Evolutionary conservation across 176 grass and related monocot genomes (phyloP).

Genomic region (Oropetium thomaeum): DNA sequence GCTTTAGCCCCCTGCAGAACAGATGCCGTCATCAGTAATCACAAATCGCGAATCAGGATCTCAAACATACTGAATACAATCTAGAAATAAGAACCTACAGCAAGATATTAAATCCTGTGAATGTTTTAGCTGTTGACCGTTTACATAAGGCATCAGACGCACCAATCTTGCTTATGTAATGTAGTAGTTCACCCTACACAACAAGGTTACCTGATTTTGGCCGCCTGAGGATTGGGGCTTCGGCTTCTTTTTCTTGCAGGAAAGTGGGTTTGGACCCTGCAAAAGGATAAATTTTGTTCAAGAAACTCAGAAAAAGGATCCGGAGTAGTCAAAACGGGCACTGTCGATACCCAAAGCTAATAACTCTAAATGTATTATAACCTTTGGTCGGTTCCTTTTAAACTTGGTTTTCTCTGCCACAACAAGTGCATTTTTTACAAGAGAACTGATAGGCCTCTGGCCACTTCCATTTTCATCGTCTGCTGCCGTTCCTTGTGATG

Average conservation of each 20-base stretch:
- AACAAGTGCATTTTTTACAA: constrained; percentile 42
- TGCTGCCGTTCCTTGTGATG: constrained; percentile 24
- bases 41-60: background rate
- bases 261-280: constrained; percentile 96
- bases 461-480: constrained; percentile 33
- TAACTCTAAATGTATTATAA: constrained; percentile 31
- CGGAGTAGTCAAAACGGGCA: background rate
- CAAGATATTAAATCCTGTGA: background rate
- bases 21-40: background rate
- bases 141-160: background rate
- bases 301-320: background rate
- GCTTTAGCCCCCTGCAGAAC: constrained; percentile 26
- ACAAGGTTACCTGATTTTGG: constrained; percentile 46
- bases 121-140: background rate
- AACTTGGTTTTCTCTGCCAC: constrained; percentile 61
- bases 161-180: background rate
- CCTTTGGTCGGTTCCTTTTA: constrained; percentile 80
- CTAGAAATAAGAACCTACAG: background rate
- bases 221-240: constrained; percentile 35
- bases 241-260: constrained; percentile 86
- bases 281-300: constrained; percentile 31
- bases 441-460: constrained; percentile 26
- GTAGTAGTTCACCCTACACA: constrained; percentile 1
- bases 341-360: background rate
- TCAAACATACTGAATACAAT: background rate